These are phyloP conservation scores for Paecilomyces niveus DNA, from an alignment of 2,329 filamentous ascomycete genomes.

Conservation along the genomic window DNA sequence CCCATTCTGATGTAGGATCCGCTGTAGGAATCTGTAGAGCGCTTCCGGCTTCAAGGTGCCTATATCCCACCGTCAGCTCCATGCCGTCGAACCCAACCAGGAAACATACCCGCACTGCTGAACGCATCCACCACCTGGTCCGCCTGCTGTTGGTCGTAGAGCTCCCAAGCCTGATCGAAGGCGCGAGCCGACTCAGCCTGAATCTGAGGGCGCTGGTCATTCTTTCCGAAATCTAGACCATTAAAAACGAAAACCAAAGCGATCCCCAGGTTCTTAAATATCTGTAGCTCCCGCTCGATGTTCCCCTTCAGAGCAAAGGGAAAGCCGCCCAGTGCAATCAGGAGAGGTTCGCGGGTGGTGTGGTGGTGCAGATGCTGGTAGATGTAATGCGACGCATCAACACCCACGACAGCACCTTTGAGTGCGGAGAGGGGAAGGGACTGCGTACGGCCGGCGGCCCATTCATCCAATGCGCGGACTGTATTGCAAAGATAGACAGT, in stretches of 20 bases:
- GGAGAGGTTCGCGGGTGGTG: conserved; percentile 73
- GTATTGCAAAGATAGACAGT: conserved; percentile 2
- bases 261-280: conserved; percentile 63
- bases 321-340: conserved; percentile 81
- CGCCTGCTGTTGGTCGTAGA: conserved; percentile 76
- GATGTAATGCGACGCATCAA: conserved; percentile 88
- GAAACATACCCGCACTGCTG: conserved; percentile 63
- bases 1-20: conserved; percentile 60
- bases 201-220: conserved; percentile 57
- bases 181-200: conserved; percentile 58
- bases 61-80: conserved; percentile 33
- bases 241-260: conserved; percentile 88
- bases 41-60: conserved; percentile 64
- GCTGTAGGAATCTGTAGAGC: conserved; percentile 70
- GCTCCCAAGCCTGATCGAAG: conserved; percentile 73
- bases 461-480: conserved; percentile 51
- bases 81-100: neutral
- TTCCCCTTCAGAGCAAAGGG: conserved; percentile 70
- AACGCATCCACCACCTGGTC: conserved; percentile 80
- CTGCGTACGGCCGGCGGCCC: conserved; percentile 48
- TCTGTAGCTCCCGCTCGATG: conserved; percentile 68
- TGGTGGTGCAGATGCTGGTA: conserved; percentile 65
- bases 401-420: conserved; percentile 66
- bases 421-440: conserved; percentile 62
- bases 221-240: conserved; percentile 71